Base-by-base conservation (phyloP, 768 basidiomycete genomes). In the Mycena belliarum region DNA sequence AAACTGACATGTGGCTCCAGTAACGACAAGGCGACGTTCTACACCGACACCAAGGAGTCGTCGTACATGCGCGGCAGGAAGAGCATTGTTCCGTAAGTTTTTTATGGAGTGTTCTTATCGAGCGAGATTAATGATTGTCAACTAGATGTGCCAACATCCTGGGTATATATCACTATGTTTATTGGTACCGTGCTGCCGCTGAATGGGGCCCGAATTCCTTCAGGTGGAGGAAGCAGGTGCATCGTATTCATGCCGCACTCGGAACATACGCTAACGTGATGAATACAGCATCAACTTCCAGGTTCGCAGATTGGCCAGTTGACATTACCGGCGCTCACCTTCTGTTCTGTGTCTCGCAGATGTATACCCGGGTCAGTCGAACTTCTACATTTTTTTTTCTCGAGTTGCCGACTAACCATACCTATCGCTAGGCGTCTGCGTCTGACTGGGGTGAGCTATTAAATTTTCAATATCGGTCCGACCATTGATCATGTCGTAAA, bases 21-120 rank as follows among this genome's bases (percentile, higher is more conserved):
- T 64, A 88, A 88, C 69, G 85, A 88, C 68, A 87, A 88, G 72
- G 87, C 85, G 1, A 88, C 82, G 7, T 89, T 89, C 73, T 88
- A 88, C 71, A 76, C 74, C 21, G 87, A 89, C 68, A 83, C 82
- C 21, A 76, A 76, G 74, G 71, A 75, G 33, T 87, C 85, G 1
- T 73, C 81, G 4, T 66, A 84, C 64, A 70, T 88, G 49, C 83
- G 87, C 45, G 86, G 87, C 38, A 76, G 87, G 62, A 78, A 76
- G 60, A 82, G 81, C 46, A 88, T 88, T 64, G 87, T 89, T 14
- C 87, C 87, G 82, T 87, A 63, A 68, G 85, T 71, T 5, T 15
- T 10, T 4, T 12, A 21, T 38, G 15, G n/a, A n/a, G n/a, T 21
- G 16, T 4, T 53, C 38, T 10, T 52, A 9, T n/a, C n/a, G n/a